Base-by-base conservation (phyloP, 148 eudicot genomes). In the Fagopyrum tataricum region DNA sequence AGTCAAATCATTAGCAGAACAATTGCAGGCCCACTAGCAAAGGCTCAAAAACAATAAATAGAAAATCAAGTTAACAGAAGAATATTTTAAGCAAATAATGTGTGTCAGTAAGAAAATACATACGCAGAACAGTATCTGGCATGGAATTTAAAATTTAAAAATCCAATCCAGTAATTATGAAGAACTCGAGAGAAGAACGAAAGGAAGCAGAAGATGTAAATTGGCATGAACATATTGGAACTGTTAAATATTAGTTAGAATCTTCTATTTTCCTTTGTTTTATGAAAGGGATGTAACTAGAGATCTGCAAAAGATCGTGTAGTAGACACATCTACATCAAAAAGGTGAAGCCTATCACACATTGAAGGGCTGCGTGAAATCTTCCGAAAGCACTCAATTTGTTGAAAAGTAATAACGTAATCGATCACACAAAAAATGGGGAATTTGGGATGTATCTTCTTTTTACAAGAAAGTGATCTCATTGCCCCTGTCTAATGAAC, bases 21-120 rank as follows among this genome's bases (percentile, higher is more conserved):
- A n/a, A n/a, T n/a, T n/a, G 37, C 41, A 61, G 67, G 42, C 67
- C 41, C 42, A 26, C 15, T 24, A 2, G 14, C 41, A 26, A 61
- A 23, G 37, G 67, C 67, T 68, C 72, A 14, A 42, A 42, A 41
- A 42, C 12, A 44, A 21, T 56, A n/a, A 48, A 68, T 41, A 68
- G 49, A 68, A 68, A 17, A 8, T 68, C 17, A 21, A 68, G 72
- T 18, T 17, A 44, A n/a, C 72, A 68, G 24, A 44, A 68, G 7
- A 66, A 40, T 26, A 1, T 12, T 61, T 10, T 61, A 61, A 61
- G 67, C 40, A 61, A 61, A 24, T 26, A 11, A 26, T 61, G 40
- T 26, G 13, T 61, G 41, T 31, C 40, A 61, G 12, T 26, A 31
- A 31, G 17, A 24, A 61, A 31, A 61, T 3, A 61, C 31, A 31